Base-by-base conservation (phyloP, 495 filamentous ascomycete species). In the Trichoderma parareesei region DNA sequence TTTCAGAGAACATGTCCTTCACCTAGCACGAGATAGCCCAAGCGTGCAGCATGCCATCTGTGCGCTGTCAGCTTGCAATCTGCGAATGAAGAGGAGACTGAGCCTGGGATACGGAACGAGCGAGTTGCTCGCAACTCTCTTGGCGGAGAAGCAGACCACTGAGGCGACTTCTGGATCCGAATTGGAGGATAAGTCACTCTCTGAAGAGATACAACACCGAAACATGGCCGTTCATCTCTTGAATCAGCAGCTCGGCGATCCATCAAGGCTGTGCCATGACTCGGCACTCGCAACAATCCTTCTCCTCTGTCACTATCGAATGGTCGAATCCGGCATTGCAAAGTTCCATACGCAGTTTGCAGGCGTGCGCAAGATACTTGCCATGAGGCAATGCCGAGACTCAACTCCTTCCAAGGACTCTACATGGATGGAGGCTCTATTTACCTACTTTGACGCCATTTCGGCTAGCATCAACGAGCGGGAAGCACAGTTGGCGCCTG, bases 381-480 rank as follows among this genome's bases (percentile, higher is more conserved):
- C 88, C 11, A 86, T 98, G 76, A 84, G 93, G 63, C 82, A 89
- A 66, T 84, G 85, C 35, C 84, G 82, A 38, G 73, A 82, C 18
- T 9, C 38, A 18, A 38, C 18, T 14, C 88, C 91, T 63, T 85
- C 90, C 40, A 88, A 86, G 49, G 81, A 82, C 59, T 84, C 83
- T 67, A 78, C 82, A 5, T 98, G 93, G 93, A 92, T 97, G 79
- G 91, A 96, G 66, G 87, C 91, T n/a, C 86, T 97, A 71, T 97
- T 97, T 71, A 94, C 92, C 16, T 97, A 92, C 84, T 91, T 95
- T 68, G 93, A 97, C 72, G 92, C 91, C n/a, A 89, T 97, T 78
- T 92, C 90, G 0, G 90, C 91, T 38, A 91, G 90, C 60, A 88
- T 96, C 65, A 97, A 97, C 69, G 90, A 97, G 72, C 86, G 93